Evolutionary conservation across 257 asterid species (phyloP).

Genomic region (Hygrophila difformis): DNA sequence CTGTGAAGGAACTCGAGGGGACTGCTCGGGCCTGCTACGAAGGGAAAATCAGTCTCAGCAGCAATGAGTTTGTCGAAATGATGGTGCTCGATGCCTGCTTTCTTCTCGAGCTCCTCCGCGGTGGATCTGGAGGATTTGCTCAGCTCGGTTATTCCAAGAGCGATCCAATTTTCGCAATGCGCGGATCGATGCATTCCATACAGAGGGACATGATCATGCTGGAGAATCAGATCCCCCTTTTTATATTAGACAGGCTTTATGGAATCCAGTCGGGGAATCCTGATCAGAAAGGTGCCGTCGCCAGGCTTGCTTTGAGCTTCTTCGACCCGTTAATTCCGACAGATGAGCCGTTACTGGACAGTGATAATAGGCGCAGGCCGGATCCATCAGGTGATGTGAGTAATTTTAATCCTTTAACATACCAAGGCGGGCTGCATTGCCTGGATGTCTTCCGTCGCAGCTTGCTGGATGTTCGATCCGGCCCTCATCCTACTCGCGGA

Average conservation of each 20-base stretch:
- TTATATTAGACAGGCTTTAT: conserved; percentile 42
- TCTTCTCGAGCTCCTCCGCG: conserved; percentile 64
- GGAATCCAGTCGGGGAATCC: conserved; percentile 44
- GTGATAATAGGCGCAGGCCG: conserved; percentile 36
- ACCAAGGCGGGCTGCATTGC: conserved; percentile 66
- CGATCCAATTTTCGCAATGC: conserved; percentile 81
- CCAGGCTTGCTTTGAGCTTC: conserved; percentile 55
- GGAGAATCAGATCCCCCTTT: conserved; percentile 79
- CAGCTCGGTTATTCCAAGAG: conserved; percentile 57
- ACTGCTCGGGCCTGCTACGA: conserved; percentile 59
- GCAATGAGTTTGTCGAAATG: conserved; percentile 70
- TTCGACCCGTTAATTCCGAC: conserved; percentile 78
- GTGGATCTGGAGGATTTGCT: conserved; percentile 56
- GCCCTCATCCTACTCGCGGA: conserved; percentile 52
- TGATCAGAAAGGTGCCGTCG: conserved; percentile 41
- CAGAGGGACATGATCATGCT: conserved; percentile 93
- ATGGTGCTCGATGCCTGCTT: conserved; percentile 76
- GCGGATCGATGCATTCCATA: conserved; percentile 74
- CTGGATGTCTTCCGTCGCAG: conserved; percentile 75
- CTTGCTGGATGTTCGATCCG: conserved; percentile 32
- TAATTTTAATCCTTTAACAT: conserved; percentile 58
- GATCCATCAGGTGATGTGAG: conserved; percentile 29
- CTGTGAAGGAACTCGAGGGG: conserved; percentile 50
- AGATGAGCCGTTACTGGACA: conserved; percentile 54
- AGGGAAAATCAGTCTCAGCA: conserved; percentile 47